Percentiles rank a stretch among this genome's conserved stretches.
Evolutionary conservation across 768 basidiomycete species (phyloP).

Genomic region (Leccinum boreale): DNA sequence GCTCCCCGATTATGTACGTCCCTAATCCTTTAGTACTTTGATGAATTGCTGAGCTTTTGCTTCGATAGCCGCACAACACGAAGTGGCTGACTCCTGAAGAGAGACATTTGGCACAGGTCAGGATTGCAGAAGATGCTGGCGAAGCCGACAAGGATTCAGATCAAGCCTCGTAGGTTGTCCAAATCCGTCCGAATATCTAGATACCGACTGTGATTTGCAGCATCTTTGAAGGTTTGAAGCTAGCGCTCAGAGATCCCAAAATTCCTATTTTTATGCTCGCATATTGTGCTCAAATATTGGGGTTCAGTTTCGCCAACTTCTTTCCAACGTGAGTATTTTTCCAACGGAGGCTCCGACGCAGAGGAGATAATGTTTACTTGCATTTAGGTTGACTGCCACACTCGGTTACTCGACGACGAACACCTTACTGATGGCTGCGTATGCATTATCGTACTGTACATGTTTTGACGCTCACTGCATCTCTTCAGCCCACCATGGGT

Average conservation of each 20-base stretch:
- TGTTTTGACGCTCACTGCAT: neutral
- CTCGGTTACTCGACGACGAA: slow-evolving; percentile 61
- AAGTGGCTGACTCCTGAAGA: slow-evolving; percentile 52
- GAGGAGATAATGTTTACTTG: neutral
- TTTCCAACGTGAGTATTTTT: slow-evolving; percentile 43
- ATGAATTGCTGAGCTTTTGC: neutral
- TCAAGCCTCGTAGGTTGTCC: slow-evolving; percentile 50
- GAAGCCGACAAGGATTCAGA: slow-evolving; percentile 60
- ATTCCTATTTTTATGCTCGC: slow-evolving; percentile 53
- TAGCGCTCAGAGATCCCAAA: slow-evolving; percentile 57
- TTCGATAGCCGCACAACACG: slow-evolving; percentile 55
- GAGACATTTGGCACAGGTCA: slow-evolving; percentile 57
- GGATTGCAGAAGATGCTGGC: slow-evolving; percentile 65
- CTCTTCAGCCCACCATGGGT: slow-evolving; percentile 58
- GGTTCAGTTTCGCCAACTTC: slow-evolving; percentile 60
- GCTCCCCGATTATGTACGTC: slow-evolving; percentile 57
- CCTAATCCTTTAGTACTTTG: neutral
- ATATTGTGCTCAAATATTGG: slow-evolving; percentile 50
- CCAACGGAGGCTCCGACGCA: neutral
- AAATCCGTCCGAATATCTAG: neutral
- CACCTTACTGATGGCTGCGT: slow-evolving; percentile 61
- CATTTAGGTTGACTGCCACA: slow-evolving; percentile 51
- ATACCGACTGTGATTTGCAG: slow-evolving; percentile 4
- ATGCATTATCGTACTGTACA: slow-evolving; percentile 16
- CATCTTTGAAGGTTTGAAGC: slow-evolving; percentile 33